Evolutionary conservation across 768 basidiomycete genomes (phyloP), one percentile per base, ranked within the genome.

Genomic region (Mycena sanguinolenta): DNA sequence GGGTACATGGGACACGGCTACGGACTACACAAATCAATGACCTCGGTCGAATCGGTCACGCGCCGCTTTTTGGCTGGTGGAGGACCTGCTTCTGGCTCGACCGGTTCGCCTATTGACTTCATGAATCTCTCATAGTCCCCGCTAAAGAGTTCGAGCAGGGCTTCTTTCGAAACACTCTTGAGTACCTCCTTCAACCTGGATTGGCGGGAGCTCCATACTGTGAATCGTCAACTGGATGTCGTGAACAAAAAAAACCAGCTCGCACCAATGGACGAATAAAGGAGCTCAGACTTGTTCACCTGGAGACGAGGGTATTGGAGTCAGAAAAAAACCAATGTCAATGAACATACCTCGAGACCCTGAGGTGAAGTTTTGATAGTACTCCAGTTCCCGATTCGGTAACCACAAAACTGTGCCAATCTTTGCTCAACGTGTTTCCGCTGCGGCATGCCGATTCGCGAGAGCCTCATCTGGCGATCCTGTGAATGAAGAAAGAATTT

Each of bases 231-330:
- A 28, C 16, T 6, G 63, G 25, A 64, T 46, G n/a, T 3, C 12
- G 19, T 46, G 34, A 39, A 55, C 53, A 13, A 55, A n/a, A 55
- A n/a, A n/a, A 32, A 17, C 21, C n/a, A 55, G 49, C 4, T 19
- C 46, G 52, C 32, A 64, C 63, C 21, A 1, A 65, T 58, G 32
- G 55, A 46, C 4, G 64, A 65, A 36, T 38, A 65, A 38, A 65
- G 46, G 12, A 65, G 55, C 32, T 65, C 42, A 10, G 64, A 65
- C n/a, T 65, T 65, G 55, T 57, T 65, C 55, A 65, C 55, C 64
- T 65, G 8, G 25, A 32, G n/a, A 42, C 13, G 16, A n/a, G n/a
- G n/a, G 50, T 9, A 14, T 7, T 44, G 12, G 34, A 16, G 9
- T 30, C 52, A 55, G n/a, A 28, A 10, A 4, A 3, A 49, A 50